phyloP scores from a whole-genome alignment of 768 basidiomycete genomes.

The Phylloporus sp. region DNA sequence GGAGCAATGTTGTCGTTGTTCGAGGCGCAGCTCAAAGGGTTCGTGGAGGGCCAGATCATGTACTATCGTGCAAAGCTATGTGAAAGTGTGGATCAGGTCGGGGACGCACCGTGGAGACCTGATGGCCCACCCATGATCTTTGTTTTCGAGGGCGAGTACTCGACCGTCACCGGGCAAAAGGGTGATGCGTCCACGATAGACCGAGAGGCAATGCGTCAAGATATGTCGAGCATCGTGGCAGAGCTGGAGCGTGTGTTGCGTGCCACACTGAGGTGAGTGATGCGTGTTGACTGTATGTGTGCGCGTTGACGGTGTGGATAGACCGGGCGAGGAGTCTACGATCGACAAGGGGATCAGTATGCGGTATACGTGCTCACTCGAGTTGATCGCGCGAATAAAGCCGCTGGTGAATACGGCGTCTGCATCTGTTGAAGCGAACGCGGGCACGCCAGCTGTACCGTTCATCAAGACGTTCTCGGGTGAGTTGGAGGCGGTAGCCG shows the following conservation, averaged over 20 bases:
- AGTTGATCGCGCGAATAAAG: constrained; percentile 15
- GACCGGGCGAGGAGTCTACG: constrained; percentile 15
- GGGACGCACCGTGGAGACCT: neutral
- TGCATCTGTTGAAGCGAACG: no score
- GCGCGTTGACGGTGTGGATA: constrained; percentile 4
- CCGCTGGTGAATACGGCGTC: neutral
- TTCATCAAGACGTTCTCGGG: constrained; percentile 43
- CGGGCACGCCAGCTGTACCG: constrained; percentile 6
- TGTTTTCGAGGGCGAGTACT: constrained; percentile 26
- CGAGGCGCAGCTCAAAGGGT: constrained; percentile 12
- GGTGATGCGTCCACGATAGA: neutral
- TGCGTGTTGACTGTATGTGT: neutral
- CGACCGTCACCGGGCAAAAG: constrained; percentile 15
- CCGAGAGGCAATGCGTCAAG: constrained; percentile 16
- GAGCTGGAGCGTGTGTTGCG: constrained; percentile 12
- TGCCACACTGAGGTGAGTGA: constrained; percentile 19
- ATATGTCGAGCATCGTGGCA: constrained; percentile 13
- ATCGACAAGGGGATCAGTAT: constrained; percentile 21
- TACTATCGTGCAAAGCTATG: constrained; percentile 19
- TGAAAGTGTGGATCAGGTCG: no score
- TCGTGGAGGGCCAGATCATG: constrained; percentile 23
- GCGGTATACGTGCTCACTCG: constrained; percentile 24
- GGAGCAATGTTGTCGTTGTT: constrained; percentile 13
- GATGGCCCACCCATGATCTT: constrained; percentile 10
- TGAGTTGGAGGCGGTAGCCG: constrained; percentile 51